These are phyloP conservation scores for Tothia fuscella DNA, from an alignment of 2,329 filamentous ascomycete species.

Conservation along the genomic window DNA sequence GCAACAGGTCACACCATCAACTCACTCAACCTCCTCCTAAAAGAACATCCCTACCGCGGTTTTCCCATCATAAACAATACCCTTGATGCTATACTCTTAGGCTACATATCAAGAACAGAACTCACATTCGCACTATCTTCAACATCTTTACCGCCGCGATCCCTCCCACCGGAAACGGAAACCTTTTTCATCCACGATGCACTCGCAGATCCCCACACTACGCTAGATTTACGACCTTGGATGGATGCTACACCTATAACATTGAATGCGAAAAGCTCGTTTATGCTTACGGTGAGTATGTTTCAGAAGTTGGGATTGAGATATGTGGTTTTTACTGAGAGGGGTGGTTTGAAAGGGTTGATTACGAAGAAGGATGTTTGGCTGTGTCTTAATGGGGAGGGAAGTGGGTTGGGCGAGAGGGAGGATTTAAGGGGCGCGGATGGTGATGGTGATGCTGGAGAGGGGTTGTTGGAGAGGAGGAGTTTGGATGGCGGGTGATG, in stretches of 20 bases:
- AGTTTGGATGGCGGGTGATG: too few relatives aligned
- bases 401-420: not conserved
- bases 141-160: slow-evolving; percentile 43
- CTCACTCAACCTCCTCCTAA: slow-evolving; percentile 58
- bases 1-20: slow-evolving; percentile 80
- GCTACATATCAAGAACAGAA: slow-evolving; percentile 89
- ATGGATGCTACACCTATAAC: slow-evolving; percentile 99
- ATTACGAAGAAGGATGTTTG: slow-evolving; percentile 97
- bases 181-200: slow-evolving; percentile 77
- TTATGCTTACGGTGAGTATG: slow-evolving; percentile 81
- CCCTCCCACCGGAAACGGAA: slow-evolving; percentile 58
- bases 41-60: slow-evolving; percentile 67
- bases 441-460: slow-evolving; percentile 1
- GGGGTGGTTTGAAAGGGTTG: slow-evolving; percentile 69
- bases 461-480: not conserved
- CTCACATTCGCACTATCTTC: slow-evolving; percentile 67
- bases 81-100: slow-evolving; percentile 66
- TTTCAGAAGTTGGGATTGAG: slow-evolving; percentile 89
- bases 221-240: slow-evolving; percentile 86
- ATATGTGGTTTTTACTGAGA: slow-evolving; percentile 78
- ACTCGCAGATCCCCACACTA: slow-evolving; percentile 62
- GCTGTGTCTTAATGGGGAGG: slow-evolving; percentile 64
- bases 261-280: slow-evolving; percentile 59
- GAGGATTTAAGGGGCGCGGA: slow-evolving; percentile 1
- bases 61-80: slow-evolving; percentile 81